Percentiles rank a stretch among this genome's conserved stretches.
Evolutionary conservation across 768 basidiomycete species (phyloP).

Genomic region (Coprinopsis strossmayeri): DNA sequence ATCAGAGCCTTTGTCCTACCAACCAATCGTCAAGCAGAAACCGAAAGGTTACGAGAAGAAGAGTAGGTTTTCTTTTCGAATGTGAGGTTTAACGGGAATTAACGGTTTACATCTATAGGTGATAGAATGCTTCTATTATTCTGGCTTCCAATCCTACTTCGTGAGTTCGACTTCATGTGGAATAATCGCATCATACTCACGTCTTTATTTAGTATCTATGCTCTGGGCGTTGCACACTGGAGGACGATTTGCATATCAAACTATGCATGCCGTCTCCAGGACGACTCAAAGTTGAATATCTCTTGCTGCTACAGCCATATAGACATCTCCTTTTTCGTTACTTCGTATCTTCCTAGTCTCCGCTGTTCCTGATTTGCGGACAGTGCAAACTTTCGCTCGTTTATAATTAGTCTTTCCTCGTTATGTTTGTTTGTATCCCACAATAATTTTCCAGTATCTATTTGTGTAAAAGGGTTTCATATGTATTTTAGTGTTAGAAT

Average conservation of each 20-base stretch:
- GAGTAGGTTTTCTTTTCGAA: conserved; percentile 38
- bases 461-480: not conserved
- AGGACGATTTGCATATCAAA: conserved; percentile 43
- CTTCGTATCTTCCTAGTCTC: not conserved
- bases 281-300: not conserved
- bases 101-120: conserved; percentile 32
- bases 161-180: conserved; percentile 47
- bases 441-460: too few relatives aligned
- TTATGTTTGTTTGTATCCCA: too few relatives aligned
- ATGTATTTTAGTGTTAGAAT: not conserved
- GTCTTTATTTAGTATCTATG: conserved; percentile 42
- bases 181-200: conserved; percentile 5
- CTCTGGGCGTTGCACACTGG: conserved; percentile 56
- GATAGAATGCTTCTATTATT: conserved; percentile 82
- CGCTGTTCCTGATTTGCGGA: not conserved
- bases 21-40: conserved; percentile 40
- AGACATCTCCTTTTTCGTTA: too few relatives aligned
- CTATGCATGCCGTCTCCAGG: conserved; percentile 10
- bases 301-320: not conserved
- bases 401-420: too few relatives aligned
- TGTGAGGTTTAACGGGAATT: conserved; percentile 7
- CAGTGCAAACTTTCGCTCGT: too few relatives aligned
- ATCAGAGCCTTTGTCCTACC: conserved; percentile 62
- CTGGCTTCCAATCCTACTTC: conserved; percentile 79
- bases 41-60: conserved; percentile 64